A percentile compares a stretch with the other conserved stretches of the same genome.
phyloP scores from a whole-genome alignment of 177 flowering plant species.

The Vitis hybrid region DNA sequence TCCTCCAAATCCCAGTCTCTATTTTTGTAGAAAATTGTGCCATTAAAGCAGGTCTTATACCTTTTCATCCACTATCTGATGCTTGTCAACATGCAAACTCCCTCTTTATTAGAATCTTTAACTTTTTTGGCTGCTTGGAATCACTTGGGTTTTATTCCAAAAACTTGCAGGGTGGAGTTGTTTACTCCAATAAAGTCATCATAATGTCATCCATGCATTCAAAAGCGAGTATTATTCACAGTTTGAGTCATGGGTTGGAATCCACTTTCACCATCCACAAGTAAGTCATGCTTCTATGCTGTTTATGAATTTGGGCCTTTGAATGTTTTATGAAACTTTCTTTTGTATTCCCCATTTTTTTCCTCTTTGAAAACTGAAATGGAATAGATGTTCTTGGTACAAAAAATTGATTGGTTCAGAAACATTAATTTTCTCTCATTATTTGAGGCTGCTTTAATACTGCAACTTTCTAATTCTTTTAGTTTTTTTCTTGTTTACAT shows the following conservation, averaged over 20 bases:
- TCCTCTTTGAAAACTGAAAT: neutral
- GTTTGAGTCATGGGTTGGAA: constrained; percentile 59
- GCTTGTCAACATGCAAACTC: neutral
- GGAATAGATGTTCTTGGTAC: neutral
- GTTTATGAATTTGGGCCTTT: constrained; percentile 1
- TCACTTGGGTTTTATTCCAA: neutral
- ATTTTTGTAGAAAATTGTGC: neutral
- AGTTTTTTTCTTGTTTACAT: neutral
- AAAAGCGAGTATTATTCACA: constrained; percentile 44
- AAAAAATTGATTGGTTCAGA: neutral
- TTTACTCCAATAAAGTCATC: constrained; percentile 71
- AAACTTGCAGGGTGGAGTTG: constrained; percentile 72
- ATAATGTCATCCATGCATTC: constrained; percentile 56
- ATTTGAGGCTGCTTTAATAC: neutral
- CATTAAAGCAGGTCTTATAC: neutral
- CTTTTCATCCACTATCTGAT: neutral
- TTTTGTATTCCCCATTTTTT: neutral
- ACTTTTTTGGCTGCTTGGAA: neutral
- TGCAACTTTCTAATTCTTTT: neutral
- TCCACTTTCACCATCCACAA: constrained; percentile 57
- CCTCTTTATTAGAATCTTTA: neutral
- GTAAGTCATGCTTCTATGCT: constrained; percentile 31
- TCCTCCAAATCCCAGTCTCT: neutral
- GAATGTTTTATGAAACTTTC: neutral
- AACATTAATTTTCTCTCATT: neutral